Evolutionary conservation across 148 eudicot species (phyloP), one percentile per base, ranked within the genome.

Genomic region (Gaultheria prostrata): DNA sequence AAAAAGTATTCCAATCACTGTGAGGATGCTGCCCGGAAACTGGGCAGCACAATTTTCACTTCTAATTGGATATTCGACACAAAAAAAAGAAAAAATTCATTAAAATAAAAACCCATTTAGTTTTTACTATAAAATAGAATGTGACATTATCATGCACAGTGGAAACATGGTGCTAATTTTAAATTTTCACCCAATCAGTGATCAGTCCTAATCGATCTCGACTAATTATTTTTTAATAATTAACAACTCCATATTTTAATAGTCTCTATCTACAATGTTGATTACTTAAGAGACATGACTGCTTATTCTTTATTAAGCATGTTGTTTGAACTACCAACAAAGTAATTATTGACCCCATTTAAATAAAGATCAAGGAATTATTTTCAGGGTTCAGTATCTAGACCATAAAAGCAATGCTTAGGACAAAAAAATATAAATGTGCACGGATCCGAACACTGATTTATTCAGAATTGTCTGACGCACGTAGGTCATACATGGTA

Each of bases 301-400:
- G 72, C 24, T 24, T 12, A 46, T 56, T 28, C 30, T 77, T 43
- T 39, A 59, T 83, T 76, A 45, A 63, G 21, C 54, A 43, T 83
- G 85, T 54, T 63, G 81, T n/a, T 77, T 63, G 20, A 83, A 15
- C 85, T 12, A 67, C 85, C 81, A 83, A 50, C 85, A 83, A 65
- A 10, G 24, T n/a, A 49, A 77, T 48, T 65, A 77, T 83, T 63
- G 48, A 26, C 33, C 71, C 35, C 71, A 28, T 65, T 65, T 65
- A 28, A 28, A 65, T 2, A 28, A 28, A 11, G 15, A 65, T 4
- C 32, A 9, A 63, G 0, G 2, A 1, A 63, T 51, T 28, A 49
- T 14, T 13, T 6, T 4, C 7, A 32, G 1, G 11, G 17, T 75
- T 14, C 78, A 20, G 30, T 24, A 1, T 43, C 78, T 45, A 75